These are phyloP conservation scores for Cladosporium velox DNA, from an alignment of 2,329 filamentous ascomycete species.

Conservation along the genomic window DNA sequence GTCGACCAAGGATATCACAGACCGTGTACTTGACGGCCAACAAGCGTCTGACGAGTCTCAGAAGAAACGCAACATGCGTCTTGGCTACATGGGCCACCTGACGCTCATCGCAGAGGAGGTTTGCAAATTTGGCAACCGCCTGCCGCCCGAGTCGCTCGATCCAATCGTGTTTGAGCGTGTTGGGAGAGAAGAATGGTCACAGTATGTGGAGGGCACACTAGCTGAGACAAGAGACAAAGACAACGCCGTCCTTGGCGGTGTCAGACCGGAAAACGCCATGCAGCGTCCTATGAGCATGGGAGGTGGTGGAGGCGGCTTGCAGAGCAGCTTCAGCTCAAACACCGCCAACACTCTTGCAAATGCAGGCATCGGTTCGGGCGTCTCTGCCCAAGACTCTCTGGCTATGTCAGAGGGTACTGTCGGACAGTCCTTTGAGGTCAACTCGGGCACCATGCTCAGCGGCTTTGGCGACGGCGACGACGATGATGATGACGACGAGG, in stretches of 20 bases:
- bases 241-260: slow-evolving; percentile 95
- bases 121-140: slow-evolving; percentile 94
- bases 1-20: slow-evolving; percentile 83
- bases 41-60: slow-evolving; percentile 83
- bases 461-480: slow-evolving; percentile 96
- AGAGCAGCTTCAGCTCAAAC: slow-evolving; percentile 53
- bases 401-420: slow-evolving; percentile 38
- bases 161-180: slow-evolving; percentile 83
- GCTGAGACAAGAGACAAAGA: slow-evolving; percentile 93
- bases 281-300: slow-evolving; percentile 56
- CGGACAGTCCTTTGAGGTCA: slow-evolving; percentile 38
- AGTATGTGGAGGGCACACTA: slow-evolving; percentile 89
- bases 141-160: slow-evolving; percentile 84
- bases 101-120: slow-evolving; percentile 98
- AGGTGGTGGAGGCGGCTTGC: slow-evolving; percentile 40
- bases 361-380: slow-evolving; percentile 70
- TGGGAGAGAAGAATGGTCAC: slow-evolving; percentile 86
- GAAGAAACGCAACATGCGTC: slow-evolving; percentile 77
- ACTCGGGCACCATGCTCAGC: slow-evolving; percentile 55
- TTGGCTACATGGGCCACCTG: slow-evolving; percentile 98
- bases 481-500: slow-evolving; percentile 90
- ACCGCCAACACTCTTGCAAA: slow-evolving; percentile 66
- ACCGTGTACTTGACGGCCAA: slow-evolving; percentile 89
- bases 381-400: slow-evolving; percentile 35
- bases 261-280: slow-evolving; percentile 85